phyloP scores from a whole-genome alignment of 1,284 basidiomycete genomes.

The Apiotrichum siamense region DNA sequence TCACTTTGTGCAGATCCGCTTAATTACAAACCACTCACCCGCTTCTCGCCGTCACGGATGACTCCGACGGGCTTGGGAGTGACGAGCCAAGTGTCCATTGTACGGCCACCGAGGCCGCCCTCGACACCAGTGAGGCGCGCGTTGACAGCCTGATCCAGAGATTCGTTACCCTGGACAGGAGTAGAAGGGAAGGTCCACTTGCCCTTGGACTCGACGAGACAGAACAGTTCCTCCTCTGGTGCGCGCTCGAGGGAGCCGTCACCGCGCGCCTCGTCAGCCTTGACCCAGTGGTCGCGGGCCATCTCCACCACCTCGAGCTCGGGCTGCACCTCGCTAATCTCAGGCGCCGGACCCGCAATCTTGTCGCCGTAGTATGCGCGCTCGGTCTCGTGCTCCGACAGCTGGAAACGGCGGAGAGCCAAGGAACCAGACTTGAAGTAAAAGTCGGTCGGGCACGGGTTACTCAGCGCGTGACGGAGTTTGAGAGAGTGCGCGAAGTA shows the following conservation, averaged over 20 bases:
- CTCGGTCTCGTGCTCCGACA: constrained; percentile 66
- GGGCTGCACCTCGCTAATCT: constrained; percentile 54
- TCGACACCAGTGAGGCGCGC: constrained; percentile 29
- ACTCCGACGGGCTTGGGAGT: constrained; percentile 45
- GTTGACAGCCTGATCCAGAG: constrained; percentile 37
- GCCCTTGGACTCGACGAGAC: constrained; percentile 59
- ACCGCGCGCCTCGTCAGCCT: constrained; percentile 46
- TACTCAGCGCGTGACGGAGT: constrained; percentile 75
- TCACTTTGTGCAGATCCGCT: background rate
- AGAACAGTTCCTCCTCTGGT: constrained; percentile 78
- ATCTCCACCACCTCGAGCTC: constrained; percentile 45
- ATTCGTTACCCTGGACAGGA: constrained; percentile 28
- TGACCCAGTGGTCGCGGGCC: constrained; percentile 30
- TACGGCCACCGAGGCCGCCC: constrained; percentile 32
- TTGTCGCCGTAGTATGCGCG: constrained; percentile 61
- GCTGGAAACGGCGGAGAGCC: constrained; percentile 71
- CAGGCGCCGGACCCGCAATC: constrained; percentile 53
- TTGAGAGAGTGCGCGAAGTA: constrained; percentile 82
- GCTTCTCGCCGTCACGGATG: constrained; percentile 25
- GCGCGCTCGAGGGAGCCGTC: constrained; percentile 70
- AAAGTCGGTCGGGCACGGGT: constrained; percentile 82
- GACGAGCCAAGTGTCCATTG: constrained; percentile 46
- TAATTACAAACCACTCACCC: constrained; percentile 25
- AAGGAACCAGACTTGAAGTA: constrained; percentile 93
- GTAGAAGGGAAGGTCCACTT: constrained; percentile 69